Base-by-base conservation (phyloP, 257 asterid species). In the Gentiana straminea region DNA sequence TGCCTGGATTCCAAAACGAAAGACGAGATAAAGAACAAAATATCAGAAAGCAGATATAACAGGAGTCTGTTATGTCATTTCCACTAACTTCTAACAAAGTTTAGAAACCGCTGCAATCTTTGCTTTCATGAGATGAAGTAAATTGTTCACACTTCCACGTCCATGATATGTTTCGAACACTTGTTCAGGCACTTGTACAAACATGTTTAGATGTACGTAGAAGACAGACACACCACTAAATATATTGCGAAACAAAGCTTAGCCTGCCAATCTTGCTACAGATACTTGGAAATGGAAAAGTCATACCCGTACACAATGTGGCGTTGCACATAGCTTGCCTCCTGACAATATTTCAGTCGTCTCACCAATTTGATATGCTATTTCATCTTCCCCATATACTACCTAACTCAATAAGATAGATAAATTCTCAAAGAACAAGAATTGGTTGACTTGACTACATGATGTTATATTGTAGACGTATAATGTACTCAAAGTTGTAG, bases 341-440 rank as follows among this genome's bases (percentile, higher is more conserved):
- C 87, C 63, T 57, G 97, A 89, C 67, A 89, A 58, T 68, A 89
- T 80, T 82, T 89, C 94, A 12, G 97, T 89, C 43, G 92, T 89
- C 75, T 89, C 95, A 64, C 97, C 95, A 57, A 89, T 79, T 66
- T 89, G 97, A 72, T 86, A 89, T 56, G 94, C 95, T 70, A 89
- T 84, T 68, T 86, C 94, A 65, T 79, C 83, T 73, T 81, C 86
- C 67, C 95, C 97, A 70, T 74, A 89, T 66, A 75, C 82, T 70
- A 89, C 95, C 95, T 85, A 67, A 60, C 66, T 52, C 60, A 71
- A 64, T 54, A 60, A 64, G 59, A 57, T 33, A 43, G 70, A 56
- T 24, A 41, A 44, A 56, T 35, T 24, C 45, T 4, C 13, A 57
- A 24, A 24, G 12, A 53, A n/a, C 49, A 54, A 47, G 24, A 24